Evolutionary conservation across 2,329 filamentous ascomycete species (phyloP).

Genomic region (Xylaria sp.): DNA sequence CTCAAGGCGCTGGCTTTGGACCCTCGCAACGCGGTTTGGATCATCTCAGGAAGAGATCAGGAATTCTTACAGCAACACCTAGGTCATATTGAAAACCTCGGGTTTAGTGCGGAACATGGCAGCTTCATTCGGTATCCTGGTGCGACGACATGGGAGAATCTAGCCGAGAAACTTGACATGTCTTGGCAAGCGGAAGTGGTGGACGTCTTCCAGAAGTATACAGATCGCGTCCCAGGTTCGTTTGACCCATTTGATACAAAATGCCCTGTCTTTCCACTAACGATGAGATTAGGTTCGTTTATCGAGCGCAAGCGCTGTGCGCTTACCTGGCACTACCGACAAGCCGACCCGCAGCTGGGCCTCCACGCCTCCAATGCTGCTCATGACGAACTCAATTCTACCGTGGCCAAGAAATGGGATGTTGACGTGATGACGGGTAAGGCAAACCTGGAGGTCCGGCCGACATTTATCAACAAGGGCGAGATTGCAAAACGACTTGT

Average conservation of each 20-base stretch:
- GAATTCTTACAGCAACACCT: slow-evolving; percentile 90
- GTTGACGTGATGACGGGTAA: slow-evolving; percentile 98
- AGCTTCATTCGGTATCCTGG: slow-evolving; percentile 91
- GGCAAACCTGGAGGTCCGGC: slow-evolving; percentile 96
- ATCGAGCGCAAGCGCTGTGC: slow-evolving; percentile 95
- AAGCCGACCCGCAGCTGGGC: slow-evolving; percentile 87
- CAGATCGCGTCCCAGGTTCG: slow-evolving; percentile 83
- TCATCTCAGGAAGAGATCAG: slow-evolving; percentile 95
- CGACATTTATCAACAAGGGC: slow-evolving; percentile 97
- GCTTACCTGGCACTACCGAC: slow-evolving; percentile 96
- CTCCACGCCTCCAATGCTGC: slow-evolving; percentile 83
- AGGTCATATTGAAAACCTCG: slow-evolving; percentile 87
- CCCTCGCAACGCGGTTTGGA: slow-evolving; percentile 91
- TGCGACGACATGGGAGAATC: slow-evolving; percentile 83
- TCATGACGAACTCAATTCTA: slow-evolving; percentile 81
- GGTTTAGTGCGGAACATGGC: slow-evolving; percentile 96
- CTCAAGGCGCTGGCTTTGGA: slow-evolving; percentile 84
- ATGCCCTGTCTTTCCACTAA: slow-evolving; percentile 21
- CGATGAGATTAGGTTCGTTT: slow-evolving; percentile 73
- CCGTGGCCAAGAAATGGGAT: slow-evolving; percentile 82
- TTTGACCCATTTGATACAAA: slow-evolving; percentile 28
- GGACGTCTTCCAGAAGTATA: slow-evolving; percentile 87
- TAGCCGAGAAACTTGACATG: slow-evolving; percentile 90
- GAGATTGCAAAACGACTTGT: slow-evolving; percentile 91
- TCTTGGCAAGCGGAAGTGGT: slow-evolving; percentile 89